Conservation (phyloP, 78 protist genomes). For the Tieghemostelium lacteum region DNA sequence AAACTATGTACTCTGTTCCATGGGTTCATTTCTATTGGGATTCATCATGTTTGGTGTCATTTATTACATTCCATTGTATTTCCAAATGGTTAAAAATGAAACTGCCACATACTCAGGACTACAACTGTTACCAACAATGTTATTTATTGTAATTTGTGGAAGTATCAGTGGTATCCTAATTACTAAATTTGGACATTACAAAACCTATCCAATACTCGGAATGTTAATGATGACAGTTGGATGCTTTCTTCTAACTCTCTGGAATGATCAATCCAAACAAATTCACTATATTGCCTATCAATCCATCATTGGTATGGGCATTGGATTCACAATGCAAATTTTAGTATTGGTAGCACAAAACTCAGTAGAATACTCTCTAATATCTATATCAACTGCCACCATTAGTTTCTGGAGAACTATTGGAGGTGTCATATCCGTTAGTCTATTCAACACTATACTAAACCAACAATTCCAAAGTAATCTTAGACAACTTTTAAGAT, state of each 20-base stretch:
- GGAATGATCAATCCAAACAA: slow-evolving; percentile 37
- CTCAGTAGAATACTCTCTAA: slow-evolving; percentile 26
- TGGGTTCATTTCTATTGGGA: slow-evolving; percentile 58
- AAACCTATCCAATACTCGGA: slow-evolving; percentile 62
- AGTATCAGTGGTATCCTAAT: slow-evolving; percentile 40
- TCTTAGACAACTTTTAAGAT: neutral
- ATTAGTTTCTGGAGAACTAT: slow-evolving; percentile 73
- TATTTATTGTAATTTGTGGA: slow-evolving; percentile 65
- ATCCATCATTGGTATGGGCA: slow-evolving; percentile 63
- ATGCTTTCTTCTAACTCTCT: slow-evolving; percentile 11
- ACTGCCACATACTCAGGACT: slow-evolving; percentile 68
- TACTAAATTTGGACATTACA: slow-evolving; percentile 60
- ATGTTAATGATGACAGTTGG: slow-evolving; percentile 35
- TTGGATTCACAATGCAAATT: slow-evolving; percentile 80
- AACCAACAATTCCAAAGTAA: slow-evolving; percentile 29
- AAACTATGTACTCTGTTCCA: slow-evolving; percentile 26
- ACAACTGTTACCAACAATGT: slow-evolving; percentile 65
- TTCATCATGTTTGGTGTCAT: slow-evolving; percentile 75
- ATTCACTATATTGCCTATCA: slow-evolving; percentile 45
- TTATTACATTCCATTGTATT: slow-evolving; percentile 75
- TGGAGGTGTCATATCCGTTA: slow-evolving; percentile 80
- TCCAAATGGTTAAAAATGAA: slow-evolving; percentile 53
- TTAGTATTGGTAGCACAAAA: slow-evolving; percentile 71
- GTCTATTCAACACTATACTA: slow-evolving; percentile 63
- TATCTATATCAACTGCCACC: slow-evolving; percentile 70